These are phyloP conservation scores for Fusarium siculi DNA, from an alignment of 2,329 filamentous ascomycete species.

Conservation along the genomic window DNA sequence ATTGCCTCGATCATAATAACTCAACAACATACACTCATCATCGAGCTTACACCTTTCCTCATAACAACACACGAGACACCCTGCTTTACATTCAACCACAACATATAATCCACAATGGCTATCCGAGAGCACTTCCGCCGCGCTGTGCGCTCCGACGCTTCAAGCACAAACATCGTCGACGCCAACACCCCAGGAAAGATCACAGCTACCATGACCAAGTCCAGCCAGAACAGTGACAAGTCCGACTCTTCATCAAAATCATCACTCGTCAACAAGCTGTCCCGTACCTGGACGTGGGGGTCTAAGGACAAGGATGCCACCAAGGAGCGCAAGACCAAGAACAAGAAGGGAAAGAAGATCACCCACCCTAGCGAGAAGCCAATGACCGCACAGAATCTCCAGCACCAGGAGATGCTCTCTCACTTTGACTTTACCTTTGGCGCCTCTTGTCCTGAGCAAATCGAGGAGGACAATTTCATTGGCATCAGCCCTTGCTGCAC, in stretches of 20 bases:
- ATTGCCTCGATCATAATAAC: slow-evolving; percentile 1
- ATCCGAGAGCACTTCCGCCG: slow-evolving; percentile 57
- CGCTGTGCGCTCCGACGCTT: slow-evolving; percentile 51
- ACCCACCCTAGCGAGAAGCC: slow-evolving; percentile 58
- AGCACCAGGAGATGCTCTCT: slow-evolving; percentile 59
- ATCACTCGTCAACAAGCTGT: slow-evolving; percentile 44
- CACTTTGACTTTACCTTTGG: slow-evolving; percentile 61
- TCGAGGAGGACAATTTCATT: slow-evolving; percentile 48
- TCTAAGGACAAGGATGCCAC: slow-evolving; percentile 43
- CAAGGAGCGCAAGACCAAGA: slow-evolving; percentile 47
- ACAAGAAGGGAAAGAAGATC: slow-evolving; percentile 40
- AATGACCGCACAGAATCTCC: slow-evolving; percentile 57
- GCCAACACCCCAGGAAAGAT: slow-evolving; percentile 45
- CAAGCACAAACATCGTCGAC: slow-evolving; percentile 47
- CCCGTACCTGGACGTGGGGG: slow-evolving; percentile 48
- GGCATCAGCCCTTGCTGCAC: slow-evolving; percentile 60
- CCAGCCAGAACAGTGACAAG: slow-evolving; percentile 42
- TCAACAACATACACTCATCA: slow-evolving; percentile 6
- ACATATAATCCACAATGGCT: slow-evolving; percentile 49
- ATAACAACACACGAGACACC: slow-evolving; percentile 3
- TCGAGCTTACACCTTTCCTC: background rate
- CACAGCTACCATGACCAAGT: slow-evolving; percentile 45
- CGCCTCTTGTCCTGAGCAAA: slow-evolving; percentile 47
- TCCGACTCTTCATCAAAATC: slow-evolving; percentile 47
- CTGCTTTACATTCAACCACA: slow-evolving; percentile 1